Percentiles rank a stretch among this genome's conserved stretches.
phyloP scores from a whole-genome alignment of 768 basidiomycete genomes.

The Tricholoma bakamatsutake region DNA sequence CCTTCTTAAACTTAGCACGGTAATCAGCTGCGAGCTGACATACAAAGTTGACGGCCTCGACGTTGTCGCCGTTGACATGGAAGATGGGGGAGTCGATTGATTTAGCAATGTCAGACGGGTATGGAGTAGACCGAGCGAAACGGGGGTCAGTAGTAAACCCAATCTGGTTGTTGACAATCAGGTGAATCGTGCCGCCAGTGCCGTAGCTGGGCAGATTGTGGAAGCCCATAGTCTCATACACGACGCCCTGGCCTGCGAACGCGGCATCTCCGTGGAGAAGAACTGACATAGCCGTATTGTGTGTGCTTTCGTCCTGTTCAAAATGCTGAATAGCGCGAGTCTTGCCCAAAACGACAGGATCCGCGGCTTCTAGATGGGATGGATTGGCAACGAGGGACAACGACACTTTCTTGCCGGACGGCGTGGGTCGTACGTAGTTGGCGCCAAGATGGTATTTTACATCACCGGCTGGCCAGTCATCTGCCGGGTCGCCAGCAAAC shows the following conservation, averaged over 20 bases:
- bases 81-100: constrained; percentile 98
- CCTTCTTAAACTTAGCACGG: constrained; percentile 97
- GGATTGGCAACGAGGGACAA: constrained; percentile 98
- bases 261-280: constrained; percentile 97
- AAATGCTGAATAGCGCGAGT: constrained; percentile 96
- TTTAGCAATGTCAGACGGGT: constrained; percentile 97
- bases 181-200: constrained; percentile 95
- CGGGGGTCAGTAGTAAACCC: constrained; percentile 99
- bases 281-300: constrained; percentile 89
- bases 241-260: constrained; percentile 96
- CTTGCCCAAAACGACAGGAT: constrained; percentile 98
- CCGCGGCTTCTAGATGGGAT: constrained; percentile 95
- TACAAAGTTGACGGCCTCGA: constrained; percentile 97
- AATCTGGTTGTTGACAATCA: constrained; percentile 99
- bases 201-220: constrained; percentile 93
- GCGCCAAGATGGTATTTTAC: constrained; percentile 99
- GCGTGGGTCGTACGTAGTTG: constrained; percentile 97
- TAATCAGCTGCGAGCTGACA: constrained; percentile 98
- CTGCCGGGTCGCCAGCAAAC: constrained; percentile 72
- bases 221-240: constrained; percentile 99
- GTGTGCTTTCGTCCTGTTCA: constrained; percentile 76
- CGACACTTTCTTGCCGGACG: constrained; percentile 95
- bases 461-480: constrained; percentile 86
- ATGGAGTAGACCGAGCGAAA: constrained; percentile 95
- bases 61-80: constrained; percentile 99